A percentile compares a stretch with the other conserved stretches of the same genome.
phyloP scores from a whole-genome alignment of 441 rosid genomes.

The Bocquillonia castaneifolia region DNA sequence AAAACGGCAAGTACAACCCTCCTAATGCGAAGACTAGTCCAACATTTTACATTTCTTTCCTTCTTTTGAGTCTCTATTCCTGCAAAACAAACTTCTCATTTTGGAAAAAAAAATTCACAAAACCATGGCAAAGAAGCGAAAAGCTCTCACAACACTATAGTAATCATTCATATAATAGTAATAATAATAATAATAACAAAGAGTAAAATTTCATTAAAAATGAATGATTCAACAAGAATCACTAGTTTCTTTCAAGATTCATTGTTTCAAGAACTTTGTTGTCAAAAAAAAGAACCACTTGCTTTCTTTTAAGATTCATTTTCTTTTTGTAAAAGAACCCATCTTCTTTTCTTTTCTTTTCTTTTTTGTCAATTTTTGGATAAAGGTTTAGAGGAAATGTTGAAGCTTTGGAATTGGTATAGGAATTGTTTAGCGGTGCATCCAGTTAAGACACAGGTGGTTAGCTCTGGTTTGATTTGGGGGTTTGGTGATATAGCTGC shows the following conservation, averaged over 20 bases:
- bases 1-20: background rate
- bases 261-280: background rate
- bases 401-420: slow-evolving; percentile 49
- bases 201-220: background rate
- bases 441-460: slow-evolving; percentile 51
- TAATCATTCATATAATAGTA: background rate
- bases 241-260: background rate
- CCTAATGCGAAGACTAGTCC: too few relatives aligned
- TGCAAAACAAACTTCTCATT: background rate
- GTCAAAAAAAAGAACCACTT: too few relatives aligned
- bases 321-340: too few relatives aligned
- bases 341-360: background rate
- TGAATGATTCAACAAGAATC: background rate
- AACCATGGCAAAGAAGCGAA: background rate
- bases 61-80: too few relatives aligned
- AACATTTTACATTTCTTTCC: too few relatives aligned
- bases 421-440: slow-evolving; percentile 43
- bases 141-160: background rate
- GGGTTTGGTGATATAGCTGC: slow-evolving; percentile 57
- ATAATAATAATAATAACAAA: background rate
- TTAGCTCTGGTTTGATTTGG: slow-evolving; percentile 64
- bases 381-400: slow-evolving; percentile 24
- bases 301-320: background rate
- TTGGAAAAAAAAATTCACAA: background rate
- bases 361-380: too few relatives aligned